Evolutionary conservation across 2,329 filamentous ascomycete genomes (phyloP).

Genomic region (Amauroascus niger): DNA sequence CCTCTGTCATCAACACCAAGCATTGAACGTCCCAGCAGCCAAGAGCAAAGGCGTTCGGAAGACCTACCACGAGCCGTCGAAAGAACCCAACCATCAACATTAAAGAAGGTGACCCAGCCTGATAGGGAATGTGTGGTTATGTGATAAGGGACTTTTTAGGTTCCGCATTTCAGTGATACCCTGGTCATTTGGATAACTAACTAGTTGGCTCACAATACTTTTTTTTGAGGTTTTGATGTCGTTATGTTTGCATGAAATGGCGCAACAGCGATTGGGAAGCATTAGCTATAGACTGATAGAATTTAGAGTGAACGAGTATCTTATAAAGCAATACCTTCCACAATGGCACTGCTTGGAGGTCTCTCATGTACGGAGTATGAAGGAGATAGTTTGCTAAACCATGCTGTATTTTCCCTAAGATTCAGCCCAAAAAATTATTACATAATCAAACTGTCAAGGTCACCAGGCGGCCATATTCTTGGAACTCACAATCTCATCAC

Average conservation of each 20-base stretch:
- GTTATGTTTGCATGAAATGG: not conserved
- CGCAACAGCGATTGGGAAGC: not conserved
- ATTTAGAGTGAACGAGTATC: not conserved
- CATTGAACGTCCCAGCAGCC: not conserved
- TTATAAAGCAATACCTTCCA: not conserved
- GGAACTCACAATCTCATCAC: not conserved
- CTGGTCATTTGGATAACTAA: not conserved
- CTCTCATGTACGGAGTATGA: too few relatives aligned
- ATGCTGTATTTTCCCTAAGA: not conserved
- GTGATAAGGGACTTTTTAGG: not conserved
- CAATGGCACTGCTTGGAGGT: too few relatives aligned
- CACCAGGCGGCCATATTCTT: too few relatives aligned
- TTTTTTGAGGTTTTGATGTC: not conserved
- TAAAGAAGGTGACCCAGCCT: conserved; percentile 2
- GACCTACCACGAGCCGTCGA: not conserved
- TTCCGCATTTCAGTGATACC: conserved; percentile 1
- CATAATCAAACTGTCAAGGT: not conserved
- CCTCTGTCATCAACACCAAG: conserved; percentile 1
- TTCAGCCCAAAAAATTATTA: not conserved
- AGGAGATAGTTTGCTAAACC: not conserved
- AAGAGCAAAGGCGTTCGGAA: not conserved
- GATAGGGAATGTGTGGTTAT: conserved; percentile 13
- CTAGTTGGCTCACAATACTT: not conserved
- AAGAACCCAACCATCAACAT: not conserved
- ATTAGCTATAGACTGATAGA: not conserved